A percentile compares a stretch with the other conserved stretches of the same genome.
Conservation (phyloP, 805 yeast species). For the Metschnikowia bowlesiae region DNA sequence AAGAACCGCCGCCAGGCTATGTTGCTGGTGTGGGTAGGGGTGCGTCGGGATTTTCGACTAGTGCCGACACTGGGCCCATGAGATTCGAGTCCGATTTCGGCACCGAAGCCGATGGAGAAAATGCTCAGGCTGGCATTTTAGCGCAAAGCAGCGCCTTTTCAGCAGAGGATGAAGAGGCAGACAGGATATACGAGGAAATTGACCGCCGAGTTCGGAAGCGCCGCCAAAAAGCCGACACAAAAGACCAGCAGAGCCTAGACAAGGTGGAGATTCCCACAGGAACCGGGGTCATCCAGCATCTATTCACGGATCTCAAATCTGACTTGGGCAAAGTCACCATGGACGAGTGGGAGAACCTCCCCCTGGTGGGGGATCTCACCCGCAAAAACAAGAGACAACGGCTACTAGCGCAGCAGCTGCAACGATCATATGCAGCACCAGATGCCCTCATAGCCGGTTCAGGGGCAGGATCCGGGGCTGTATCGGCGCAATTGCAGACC, state of each 20-base stretch:
- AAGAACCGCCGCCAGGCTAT: conserved; percentile 85
- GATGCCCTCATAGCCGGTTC: conserved; percentile 52
- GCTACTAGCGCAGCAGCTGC: conserved; percentile 53
- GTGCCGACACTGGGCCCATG: conserved; percentile 63
- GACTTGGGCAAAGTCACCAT: conserved; percentile 53
- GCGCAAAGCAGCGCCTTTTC: conserved; percentile 20
- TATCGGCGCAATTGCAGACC: not conserved
- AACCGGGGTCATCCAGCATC: conserved; percentile 28
- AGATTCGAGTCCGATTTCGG: conserved; percentile 16
- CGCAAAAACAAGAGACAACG: conserved; percentile 70
- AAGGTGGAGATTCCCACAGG: conserved; percentile 14
- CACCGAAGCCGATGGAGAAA: conserved; percentile 24
- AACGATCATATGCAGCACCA: conserved; percentile 78
- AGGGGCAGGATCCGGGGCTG: conserved; percentile 13
- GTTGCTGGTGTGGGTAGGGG: conserved; percentile 94
- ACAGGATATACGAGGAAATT: conserved; percentile 57
- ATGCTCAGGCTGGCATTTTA: conserved; percentile 31
- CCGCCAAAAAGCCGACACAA: conserved; percentile 15
- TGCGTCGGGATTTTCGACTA: conserved; percentile 87
- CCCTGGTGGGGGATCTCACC: conserved; percentile 88
- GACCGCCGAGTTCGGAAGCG: conserved; percentile 46
- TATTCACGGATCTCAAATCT: conserved; percentile 67
- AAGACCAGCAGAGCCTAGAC: conserved; percentile 1
- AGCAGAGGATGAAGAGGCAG: conserved; percentile 76
- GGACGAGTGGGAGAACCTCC: conserved; percentile 76